Conservation (phyloP, 345 rosid genomes). For the Eutrema japonicum region DNA sequence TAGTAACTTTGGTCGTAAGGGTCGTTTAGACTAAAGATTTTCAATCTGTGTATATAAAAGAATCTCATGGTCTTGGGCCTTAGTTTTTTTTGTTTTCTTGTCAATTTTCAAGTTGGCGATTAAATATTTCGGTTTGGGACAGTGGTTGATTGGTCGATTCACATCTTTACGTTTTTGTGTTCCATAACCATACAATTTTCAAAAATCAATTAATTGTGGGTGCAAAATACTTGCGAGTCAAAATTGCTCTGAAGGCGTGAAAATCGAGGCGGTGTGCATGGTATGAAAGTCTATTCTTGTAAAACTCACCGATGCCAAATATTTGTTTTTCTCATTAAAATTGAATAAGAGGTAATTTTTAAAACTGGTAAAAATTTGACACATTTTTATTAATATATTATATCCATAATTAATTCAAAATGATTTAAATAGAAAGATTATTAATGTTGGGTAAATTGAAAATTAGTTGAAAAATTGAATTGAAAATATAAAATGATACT, state of each 20-base stretch:
- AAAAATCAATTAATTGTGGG: constrained; percentile 15
- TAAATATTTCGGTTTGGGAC: constrained; percentile 19
- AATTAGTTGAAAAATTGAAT: too few species aligned
- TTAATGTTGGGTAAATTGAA: too few species aligned
- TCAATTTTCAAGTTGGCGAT: constrained; percentile 19
- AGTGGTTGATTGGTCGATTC: constrained; percentile 26
- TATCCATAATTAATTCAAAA: too few species aligned
- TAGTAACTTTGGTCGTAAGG: constrained; percentile 26
- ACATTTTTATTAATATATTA: too few species aligned
- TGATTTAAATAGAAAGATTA: too few species aligned
- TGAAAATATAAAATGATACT: too few species aligned
- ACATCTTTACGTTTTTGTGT: constrained; percentile 22
- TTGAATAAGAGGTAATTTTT: too few species aligned
- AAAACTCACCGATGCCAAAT: background rate
- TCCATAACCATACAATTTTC: constrained; percentile 7
- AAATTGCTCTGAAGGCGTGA: background rate
- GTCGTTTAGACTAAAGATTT: background rate
- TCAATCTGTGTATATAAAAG: constrained; percentile 31
- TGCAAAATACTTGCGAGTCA: background rate
- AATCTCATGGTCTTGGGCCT: constrained; percentile 2
- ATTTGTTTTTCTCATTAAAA: too few species aligned
- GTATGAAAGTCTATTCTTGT: background rate
- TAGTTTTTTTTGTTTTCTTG: background rate
- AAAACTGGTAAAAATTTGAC: too few species aligned
- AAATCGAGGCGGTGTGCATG: background rate